phyloP scores from a whole-genome alignment of 805 yeast species.

The Ogataea corticis region DNA sequence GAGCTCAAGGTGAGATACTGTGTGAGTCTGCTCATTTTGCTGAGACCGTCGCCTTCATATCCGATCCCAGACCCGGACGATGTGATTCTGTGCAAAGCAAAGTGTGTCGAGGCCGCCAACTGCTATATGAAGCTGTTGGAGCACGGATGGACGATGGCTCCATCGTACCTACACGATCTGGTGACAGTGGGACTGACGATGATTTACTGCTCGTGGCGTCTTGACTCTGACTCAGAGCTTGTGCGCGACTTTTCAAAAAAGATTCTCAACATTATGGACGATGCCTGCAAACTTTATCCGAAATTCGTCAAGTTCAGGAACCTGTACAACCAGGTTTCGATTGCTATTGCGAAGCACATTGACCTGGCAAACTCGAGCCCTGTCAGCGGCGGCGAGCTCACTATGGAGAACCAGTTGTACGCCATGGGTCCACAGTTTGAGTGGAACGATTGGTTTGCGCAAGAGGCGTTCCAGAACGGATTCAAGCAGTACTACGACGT shows the following conservation, averaged over 20 bases:
- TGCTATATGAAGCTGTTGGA: constrained; percentile 16
- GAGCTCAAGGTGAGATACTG: constrained; percentile 24
- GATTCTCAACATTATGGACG: constrained; percentile 18
- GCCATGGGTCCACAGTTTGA: constrained; percentile 14
- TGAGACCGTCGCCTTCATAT: constrained; percentile 29
- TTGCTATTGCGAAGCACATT: constrained; percentile 20
- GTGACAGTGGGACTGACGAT: constrained; percentile 24
- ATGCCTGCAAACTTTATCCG: constrained; percentile 17
- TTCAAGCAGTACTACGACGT: constrained; percentile 24
- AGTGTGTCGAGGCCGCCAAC: constrained; percentile 21
- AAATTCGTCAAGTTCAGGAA: constrained; percentile 21
- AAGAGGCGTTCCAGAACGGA: constrained; percentile 26
- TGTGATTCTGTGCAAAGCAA: constrained; percentile 17
- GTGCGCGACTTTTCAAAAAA: constrained; percentile 17
- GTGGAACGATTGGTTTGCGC: constrained; percentile 29
- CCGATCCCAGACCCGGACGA: constrained; percentile 20
- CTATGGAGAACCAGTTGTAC: background rate
- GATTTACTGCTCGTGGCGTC: constrained; percentile 29
- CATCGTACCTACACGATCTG: constrained; percentile 23
- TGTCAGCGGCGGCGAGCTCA: constrained; percentile 2
- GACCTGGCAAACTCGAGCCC: constrained; percentile 8
- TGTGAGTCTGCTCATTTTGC: constrained; percentile 21
- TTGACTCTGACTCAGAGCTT: constrained; percentile 17
- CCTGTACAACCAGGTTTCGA: constrained; percentile 20
- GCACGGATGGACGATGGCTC: constrained; percentile 20